Conservation (phyloP, 1,139 yeast species). For the Scheffersomyces stambukii region DNA sequence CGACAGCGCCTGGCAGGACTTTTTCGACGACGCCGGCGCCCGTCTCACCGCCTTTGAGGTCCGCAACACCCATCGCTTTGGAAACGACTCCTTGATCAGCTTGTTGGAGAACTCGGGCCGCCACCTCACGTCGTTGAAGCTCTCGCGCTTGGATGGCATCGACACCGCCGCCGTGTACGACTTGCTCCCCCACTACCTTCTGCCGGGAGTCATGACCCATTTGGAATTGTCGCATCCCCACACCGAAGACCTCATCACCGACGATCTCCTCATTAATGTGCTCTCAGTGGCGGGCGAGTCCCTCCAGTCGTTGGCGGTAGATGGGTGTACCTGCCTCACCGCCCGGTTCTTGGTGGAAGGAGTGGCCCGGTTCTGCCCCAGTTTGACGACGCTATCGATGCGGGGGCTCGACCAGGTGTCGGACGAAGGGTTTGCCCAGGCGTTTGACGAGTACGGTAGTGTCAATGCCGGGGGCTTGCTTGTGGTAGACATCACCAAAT, state of each 20-base stretch:
- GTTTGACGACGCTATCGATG: conserved; percentile 51
- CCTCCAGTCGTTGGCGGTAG: conserved; percentile 54
- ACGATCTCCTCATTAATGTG: conserved; percentile 63
- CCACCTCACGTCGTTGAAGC: conserved; percentile 40
- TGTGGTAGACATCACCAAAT: conserved; percentile 60
- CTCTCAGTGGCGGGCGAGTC: conserved; percentile 62
- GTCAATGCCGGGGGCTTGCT: conserved; percentile 55
- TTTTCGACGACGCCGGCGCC: conserved; percentile 46
- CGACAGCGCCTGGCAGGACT: conserved; percentile 70
- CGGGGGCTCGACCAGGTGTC: conserved; percentile 57
- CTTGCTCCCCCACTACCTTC: conserved; percentile 59
- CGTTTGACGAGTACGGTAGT: conserved; percentile 42
- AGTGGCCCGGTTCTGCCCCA: conserved; percentile 52
- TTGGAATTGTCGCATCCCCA: conserved; percentile 70
- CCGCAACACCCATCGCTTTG: conserved; percentile 79
- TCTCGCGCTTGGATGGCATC: conserved; percentile 73
- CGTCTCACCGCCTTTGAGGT: conserved; percentile 48
- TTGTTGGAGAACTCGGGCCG: conserved; percentile 62
- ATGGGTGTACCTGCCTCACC: conserved; percentile 71
- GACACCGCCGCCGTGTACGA: conserved; percentile 55
- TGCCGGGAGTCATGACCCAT: conserved; percentile 40
- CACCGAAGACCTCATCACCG: conserved; percentile 63
- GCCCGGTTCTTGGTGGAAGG: conserved; percentile 61
- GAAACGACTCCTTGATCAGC: conserved; percentile 59
- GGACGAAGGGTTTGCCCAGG: conserved; percentile 55